Evolutionary conservation across 1,139 yeast genomes (phyloP), one percentile per base, ranked within the genome.

Genomic region (Hyphopichia pseudoburtonii): DNA sequence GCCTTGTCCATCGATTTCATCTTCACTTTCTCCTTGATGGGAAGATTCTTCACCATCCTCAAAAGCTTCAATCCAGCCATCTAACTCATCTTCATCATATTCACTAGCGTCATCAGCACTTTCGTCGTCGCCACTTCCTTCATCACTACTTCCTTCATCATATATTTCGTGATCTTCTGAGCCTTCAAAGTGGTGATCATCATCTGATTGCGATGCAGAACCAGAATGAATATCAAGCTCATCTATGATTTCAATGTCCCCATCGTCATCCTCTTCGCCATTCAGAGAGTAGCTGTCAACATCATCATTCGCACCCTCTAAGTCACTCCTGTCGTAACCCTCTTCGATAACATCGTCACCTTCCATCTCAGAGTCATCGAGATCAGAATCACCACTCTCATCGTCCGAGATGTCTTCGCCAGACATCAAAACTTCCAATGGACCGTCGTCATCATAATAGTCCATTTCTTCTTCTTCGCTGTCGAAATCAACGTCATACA

Each of bases 401-500:
- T 41, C 45, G 12, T 55, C 64, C 30, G 44, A 47, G 4, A 46
- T 53, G 19, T 47, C 46, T 29, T 60, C 70, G 4, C 57, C 71
- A 2, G 70, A 63, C 53, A 64, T 53, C 32, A 66, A 47, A 2
- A 55, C 71, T 30, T 66, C 74, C 32, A 64, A 46, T 4, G 62
- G 62, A n/a, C 57, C 66, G 4, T 55, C 64, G 34, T 65, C 70
- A 23, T 56, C 66, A 21, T 57, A 59, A 22, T 56, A 62, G 30
- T 54, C 54, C 18, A 53, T 64, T 23, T 58, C 62, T 10, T 60
- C 69, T 5, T 54, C 71, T 33, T 84, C 90, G 37, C 83, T 81
- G 44, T 82, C 88, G 28, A 80, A 74, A 36, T 86, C 95, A 35
- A 86, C 82, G 50, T 90, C 97, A 55, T 86, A 90, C 96, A 90